Evolutionary conservation across 257 asterid species (phyloP), one percentile per base, ranked within the genome.

Genomic region (Perilla frutescens): DNA sequence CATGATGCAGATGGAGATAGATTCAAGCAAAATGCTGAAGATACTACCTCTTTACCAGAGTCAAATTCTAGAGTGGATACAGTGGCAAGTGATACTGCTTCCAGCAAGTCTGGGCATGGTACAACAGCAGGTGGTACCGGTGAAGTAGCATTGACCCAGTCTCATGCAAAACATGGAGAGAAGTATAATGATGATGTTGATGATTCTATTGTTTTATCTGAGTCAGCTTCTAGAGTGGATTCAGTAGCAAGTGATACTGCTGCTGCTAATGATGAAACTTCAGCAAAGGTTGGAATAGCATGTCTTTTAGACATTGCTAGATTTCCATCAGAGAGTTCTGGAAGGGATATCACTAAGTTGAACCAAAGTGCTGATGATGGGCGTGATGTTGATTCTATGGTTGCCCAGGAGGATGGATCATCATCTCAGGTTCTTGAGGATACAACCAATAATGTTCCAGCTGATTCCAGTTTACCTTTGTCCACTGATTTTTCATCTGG

Each of bases 71-170:
- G 68, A 68, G 70, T 76, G 62, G 85, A 79, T 71, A 26, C 82
- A 45, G 69, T 59, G 72, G 78, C 56, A 67, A 77, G 56, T 59
- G 79, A 54, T 68, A 4, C 15, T 39, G 62, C 51, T 37, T 58
- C 84, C 60, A 71, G 84, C 72, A 90, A 78, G 80, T 76, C 96
- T 45, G 91, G 80, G 59, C 79, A 49, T 62, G 90, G 78, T 81
- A 72, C 80, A 44, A 61, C 72, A 40, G 74, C 58, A 13, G 82
- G 60, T 73, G 53, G 68, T 75, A 70, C 77, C 32, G n/a, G 65
- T 63, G 79, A 73, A 72, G 71, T 68, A 20, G 81, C 73, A 6
- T 77, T 43, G 57, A 71, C 59, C 44, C 73, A 80, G 59, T 66
- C 75, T 34, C 72, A 66, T 67, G 79, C 76, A 70, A 74, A 76